A percentile compares a stretch with the other conserved stretches of the same genome.
phyloP scores from a whole-genome alignment of 1,284 basidiomycete genomes.

The Malassezia pachydermatis region DNA sequence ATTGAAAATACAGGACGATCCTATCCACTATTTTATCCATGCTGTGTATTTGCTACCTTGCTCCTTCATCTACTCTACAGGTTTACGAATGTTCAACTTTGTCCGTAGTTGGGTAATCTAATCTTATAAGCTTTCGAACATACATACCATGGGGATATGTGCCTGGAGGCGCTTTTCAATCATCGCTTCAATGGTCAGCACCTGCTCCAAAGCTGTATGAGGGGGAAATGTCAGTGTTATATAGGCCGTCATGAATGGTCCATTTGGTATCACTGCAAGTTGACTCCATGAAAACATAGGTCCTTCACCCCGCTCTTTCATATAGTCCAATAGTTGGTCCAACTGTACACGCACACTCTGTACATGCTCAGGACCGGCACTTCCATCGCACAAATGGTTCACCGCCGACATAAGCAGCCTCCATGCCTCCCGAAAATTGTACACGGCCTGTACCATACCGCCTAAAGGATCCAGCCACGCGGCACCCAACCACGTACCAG shows the following conservation, averaged over 20 bases:
- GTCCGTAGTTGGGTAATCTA: conserved; percentile 8
- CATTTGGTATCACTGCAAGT: conserved; percentile 2
- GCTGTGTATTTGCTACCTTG: not conserved
- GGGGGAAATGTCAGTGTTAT: conserved; percentile 2
- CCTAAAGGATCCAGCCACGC: conserved; percentile 83
- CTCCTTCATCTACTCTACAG: not conserved
- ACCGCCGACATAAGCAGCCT: conserved; percentile 63
- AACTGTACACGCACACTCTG: conserved; percentile 55
- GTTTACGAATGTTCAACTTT: conserved; percentile 1
- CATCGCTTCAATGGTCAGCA: not conserved
- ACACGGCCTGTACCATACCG: conserved; percentile 74
- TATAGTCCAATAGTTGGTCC: conserved; percentile 18
- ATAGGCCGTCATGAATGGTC: conserved; percentile 1
- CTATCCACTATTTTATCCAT: not conserved
- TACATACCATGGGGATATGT: conserved; percentile 3
- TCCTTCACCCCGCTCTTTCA: not conserved
- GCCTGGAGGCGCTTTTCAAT: not conserved
- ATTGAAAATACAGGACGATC: not conserved
- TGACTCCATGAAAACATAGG: conserved; percentile 1
- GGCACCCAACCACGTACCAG: conserved; percentile 71
- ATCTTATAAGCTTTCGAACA: not conserved
- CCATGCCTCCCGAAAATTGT: conserved; percentile 79
- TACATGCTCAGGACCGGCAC: conserved; percentile 59
- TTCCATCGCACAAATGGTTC: conserved; percentile 73
- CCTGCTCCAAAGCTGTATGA: not conserved